Base-by-base conservation (phyloP, 2,329 filamentous ascomycete genomes). In the Cordyceps cateniannulata region DNA sequence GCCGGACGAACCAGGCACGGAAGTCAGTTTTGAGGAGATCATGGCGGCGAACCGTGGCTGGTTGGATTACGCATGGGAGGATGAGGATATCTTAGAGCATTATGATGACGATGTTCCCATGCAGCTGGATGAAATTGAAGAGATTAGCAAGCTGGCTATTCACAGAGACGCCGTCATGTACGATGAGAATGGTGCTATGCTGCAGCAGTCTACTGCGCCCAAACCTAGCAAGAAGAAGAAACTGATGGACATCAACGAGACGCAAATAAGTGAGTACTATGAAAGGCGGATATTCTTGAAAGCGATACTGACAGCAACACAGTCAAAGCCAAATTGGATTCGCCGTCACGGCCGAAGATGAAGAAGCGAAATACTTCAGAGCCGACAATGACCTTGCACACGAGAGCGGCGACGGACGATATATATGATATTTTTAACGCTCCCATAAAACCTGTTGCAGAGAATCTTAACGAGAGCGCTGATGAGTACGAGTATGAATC, bases 321-420 rank as follows among this genome's bases (percentile, higher is more conserved):
- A 95, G 91, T 98, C 73, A 95, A 96, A 80, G 89, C 92, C 61
- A 97, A 97, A 67, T 79, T 98, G 59, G 91, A 95, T 69, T 97
- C 93, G 2, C 93, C 93, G 0, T 90, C 90, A 0, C 85, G 87
- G n/a, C 86, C 86, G 4, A 98, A 96, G 73, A 81, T 93, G 60
- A 89, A 87, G 65, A 90, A 90, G 72, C 95, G 89, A 72, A 87
- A 86, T 66, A 65, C 74, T 2, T 78, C 82, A 56, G 93, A 98
- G 73, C 90, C 93, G n/a, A 99, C 95, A 1, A 97, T 99, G 93
- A 99, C 95, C 0, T 85, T 99, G 65, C 92, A 98, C 70, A 99
- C 95, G 14, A 90, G 85, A 67, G 93, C 95, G 65, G 95, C 95
- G 5, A 97, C 93, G 64, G 93, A 98, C 67, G 95, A 99, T 67